phyloP scores from a whole-genome alignment of 2,329 filamentous ascomycete genomes.

The Xylaria sp. region DNA sequence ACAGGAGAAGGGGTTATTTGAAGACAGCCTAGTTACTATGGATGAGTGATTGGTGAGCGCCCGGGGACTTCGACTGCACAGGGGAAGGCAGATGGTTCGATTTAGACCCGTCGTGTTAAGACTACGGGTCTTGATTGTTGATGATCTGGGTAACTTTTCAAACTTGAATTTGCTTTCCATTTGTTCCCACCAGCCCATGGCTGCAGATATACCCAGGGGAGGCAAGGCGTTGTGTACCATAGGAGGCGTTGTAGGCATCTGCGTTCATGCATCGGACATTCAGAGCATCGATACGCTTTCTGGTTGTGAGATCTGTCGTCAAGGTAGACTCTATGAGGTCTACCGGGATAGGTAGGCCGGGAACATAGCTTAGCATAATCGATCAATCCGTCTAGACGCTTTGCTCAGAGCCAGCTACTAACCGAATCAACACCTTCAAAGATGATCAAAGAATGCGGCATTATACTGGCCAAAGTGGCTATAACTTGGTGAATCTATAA shows the following conservation, averaged over 20 bases:
- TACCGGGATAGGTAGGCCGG: background rate
- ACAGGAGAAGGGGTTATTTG: conserved; percentile 44
- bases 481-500: background rate
- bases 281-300: conserved; percentile 4
- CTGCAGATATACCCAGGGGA: conserved; percentile 32
- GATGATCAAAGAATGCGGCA: background rate
- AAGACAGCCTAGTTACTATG: conserved; percentile 41
- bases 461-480: background rate
- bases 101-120: background rate
- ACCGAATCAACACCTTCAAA: background rate
- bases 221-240: conserved; percentile 28
- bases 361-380: conserved; percentile 2
- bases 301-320: conserved; percentile 10
- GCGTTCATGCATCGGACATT: conserved; percentile 17
- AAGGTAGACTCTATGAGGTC: conserved; percentile 2
- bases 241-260: conserved; percentile 25
- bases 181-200: conserved; percentile 26
- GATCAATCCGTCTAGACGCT: background rate
- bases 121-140: background rate
- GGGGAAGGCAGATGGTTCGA: background rate
- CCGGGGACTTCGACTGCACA: background rate
- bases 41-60: conserved; percentile 34
- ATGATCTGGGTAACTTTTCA: conserved; percentile 16
- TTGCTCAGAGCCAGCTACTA: conserved; percentile 9
- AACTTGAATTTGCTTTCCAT: conserved; percentile 29